Evolutionary conservation across 495 filamentous ascomycete species (phyloP).

Genomic region (Glonium stellatum): DNA sequence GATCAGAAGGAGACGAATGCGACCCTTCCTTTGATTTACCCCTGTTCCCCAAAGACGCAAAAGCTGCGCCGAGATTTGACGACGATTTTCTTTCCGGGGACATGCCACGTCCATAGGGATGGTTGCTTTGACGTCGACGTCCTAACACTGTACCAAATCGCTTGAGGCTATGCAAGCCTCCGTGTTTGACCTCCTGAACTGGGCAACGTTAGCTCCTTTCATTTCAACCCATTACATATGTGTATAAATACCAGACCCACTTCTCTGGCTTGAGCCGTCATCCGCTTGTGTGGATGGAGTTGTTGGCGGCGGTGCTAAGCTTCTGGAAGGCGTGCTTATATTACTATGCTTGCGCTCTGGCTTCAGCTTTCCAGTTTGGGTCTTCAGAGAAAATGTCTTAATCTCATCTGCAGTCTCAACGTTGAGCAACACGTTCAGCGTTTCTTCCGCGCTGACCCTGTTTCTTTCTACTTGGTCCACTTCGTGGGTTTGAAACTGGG

Average conservation of each 20-base stretch:
- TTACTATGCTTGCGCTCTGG: conserved; percentile 28
- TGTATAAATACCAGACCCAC: conserved; percentile 28
- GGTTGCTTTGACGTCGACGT: conserved; percentile 31
- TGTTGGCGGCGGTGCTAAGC: conserved; percentile 15
- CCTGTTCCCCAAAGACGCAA: conserved; percentile 22
- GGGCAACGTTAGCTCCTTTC: not conserved
- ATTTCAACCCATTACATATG: not conserved
- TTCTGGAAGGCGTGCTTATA: conserved; percentile 17
- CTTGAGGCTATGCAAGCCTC: conserved; percentile 34
- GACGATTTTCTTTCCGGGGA: conserved; percentile 36
- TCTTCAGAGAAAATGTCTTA: conserved; percentile 65
- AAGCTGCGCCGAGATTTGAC: conserved; percentile 23
- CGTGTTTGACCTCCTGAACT: conserved; percentile 33
- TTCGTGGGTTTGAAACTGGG: conserved; percentile 88
- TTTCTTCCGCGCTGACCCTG: conserved; percentile 69
- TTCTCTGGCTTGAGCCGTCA: conserved; percentile 31
- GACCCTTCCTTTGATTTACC: conserved; percentile 24
- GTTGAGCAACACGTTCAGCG: conserved; percentile 77
- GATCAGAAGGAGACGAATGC: conserved; percentile 8
- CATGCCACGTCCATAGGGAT: conserved; percentile 30
- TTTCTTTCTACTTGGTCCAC: conserved; percentile 77
- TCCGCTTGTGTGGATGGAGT: conserved; percentile 25
- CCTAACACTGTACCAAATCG: conserved; percentile 38
- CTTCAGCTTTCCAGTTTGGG: conserved; percentile 29
- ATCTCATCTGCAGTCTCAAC: conserved; percentile 86